These are phyloP conservation scores for Paraglomus brasilianum DNA, from an alignment of 192 early-diverging fungal species.

Conservation along the genomic window DNA sequence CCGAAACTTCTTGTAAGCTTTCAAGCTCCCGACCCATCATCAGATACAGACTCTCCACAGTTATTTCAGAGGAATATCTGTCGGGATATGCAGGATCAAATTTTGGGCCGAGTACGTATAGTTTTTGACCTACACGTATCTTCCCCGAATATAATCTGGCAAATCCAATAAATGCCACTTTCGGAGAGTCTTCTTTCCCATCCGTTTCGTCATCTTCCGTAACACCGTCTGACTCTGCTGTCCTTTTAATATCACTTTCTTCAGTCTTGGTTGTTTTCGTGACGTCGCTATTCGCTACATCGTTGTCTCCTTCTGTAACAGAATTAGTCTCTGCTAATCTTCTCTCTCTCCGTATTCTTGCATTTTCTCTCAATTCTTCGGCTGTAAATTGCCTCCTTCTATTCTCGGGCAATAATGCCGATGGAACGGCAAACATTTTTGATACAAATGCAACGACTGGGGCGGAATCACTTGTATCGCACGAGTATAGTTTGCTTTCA, in stretches of 20 bases:
- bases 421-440: constrained; percentile 91
- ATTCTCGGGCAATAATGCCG: constrained; percentile 70
- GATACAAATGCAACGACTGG: constrained; percentile 86
- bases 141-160: constrained; percentile 92
- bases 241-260: constrained; percentile 17
- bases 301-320: constrained; percentile 22
- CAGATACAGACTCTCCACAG: constrained; percentile 80
- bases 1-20: constrained; percentile 77
- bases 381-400: constrained; percentile 71
- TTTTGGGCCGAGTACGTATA: constrained; percentile 93
- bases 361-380: constrained; percentile 86
- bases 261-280: constrained; percentile 30
- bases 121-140: constrained; percentile 77
- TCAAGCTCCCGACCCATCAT: constrained; percentile 97
- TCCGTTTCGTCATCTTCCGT: constrained; percentile 35
- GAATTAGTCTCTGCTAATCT: constrained; percentile 37
- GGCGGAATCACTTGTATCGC: constrained; percentile 56
- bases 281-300: constrained; percentile 9
- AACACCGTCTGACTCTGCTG: constrained; percentile 34
- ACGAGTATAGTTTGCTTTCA: constrained; percentile 75
- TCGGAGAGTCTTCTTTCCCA: constrained; percentile 37
- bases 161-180: constrained; percentile 86
- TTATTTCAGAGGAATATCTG: constrained; percentile 66
- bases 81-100: constrained; percentile 69
- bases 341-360: constrained; percentile 51